phyloP scores from a whole-genome alignment of 306 rosid species.

The Trifolium subterraneum region DNA sequence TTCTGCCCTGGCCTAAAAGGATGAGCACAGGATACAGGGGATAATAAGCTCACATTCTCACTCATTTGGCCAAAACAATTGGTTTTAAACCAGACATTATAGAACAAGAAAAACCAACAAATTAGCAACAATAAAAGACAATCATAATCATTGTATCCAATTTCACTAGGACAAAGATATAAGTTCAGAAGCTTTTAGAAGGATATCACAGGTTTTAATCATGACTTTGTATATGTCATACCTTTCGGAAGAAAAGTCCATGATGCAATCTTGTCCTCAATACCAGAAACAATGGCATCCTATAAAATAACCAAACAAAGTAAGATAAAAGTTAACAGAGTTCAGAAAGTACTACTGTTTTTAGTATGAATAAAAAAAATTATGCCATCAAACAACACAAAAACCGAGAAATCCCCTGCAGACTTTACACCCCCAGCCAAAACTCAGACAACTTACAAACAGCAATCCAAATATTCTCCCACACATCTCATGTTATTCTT shows the following conservation, averaged over 20 bases:
- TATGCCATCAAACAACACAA: constrained; percentile 6
- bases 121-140: constrained; percentile 4
- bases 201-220: constrained; percentile 18
- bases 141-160: constrained; percentile 5
- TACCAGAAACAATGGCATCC: constrained; percentile 94
- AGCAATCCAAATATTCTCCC: constrained; percentile 28
- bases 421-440: constrained; percentile 25
- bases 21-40: constrained; percentile 9
- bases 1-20: neutral
- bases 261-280: constrained; percentile 89
- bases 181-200: constrained; percentile 19
- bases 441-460: constrained; percentile 18
- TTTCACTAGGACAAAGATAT: constrained; percentile 14
- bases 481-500: constrained; percentile 14
- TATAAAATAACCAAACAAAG: constrained; percentile 46
- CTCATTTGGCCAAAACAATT: constrained; percentile 22
- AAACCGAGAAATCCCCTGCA: constrained; percentile 6
- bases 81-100: constrained; percentile 7
- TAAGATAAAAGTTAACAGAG: constrained; percentile 34
- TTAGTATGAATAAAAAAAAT: neutral
- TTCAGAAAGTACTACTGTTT: constrained; percentile 1
- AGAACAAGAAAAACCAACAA: constrained; percentile 28
- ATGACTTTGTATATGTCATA: constrained; percentile 44
- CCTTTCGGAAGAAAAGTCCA: constrained; percentile 99
- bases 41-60: constrained; percentile 13